Conservation (phyloP, 2,329 filamentous ascomycete species). For the Dryadomyces sulphureus region DNA sequence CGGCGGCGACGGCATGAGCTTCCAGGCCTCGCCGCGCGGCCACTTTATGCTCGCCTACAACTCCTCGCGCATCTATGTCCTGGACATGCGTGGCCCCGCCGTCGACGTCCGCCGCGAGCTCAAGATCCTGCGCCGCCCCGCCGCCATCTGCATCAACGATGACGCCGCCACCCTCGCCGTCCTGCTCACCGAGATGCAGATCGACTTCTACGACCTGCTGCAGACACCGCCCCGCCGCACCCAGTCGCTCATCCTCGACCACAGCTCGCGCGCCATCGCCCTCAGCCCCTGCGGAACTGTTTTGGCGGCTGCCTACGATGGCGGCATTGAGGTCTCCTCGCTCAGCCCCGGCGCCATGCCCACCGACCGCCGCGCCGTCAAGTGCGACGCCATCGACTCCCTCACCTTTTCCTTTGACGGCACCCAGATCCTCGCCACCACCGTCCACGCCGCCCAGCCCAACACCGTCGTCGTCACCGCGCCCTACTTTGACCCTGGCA, state of each 20-base stretch:
- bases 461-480: conserved; percentile 66
- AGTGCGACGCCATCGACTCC: conserved; percentile 61
- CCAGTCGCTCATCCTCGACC: conserved; percentile 64
- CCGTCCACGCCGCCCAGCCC: conserved; percentile 45
- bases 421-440: conserved; percentile 64
- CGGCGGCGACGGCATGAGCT: conserved; percentile 74
- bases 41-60: conserved; percentile 67
- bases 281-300: conserved; percentile 72
- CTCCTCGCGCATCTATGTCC: conserved; percentile 68
- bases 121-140: conserved; percentile 62
- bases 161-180: conserved; percentile 65
- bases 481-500: conserved; percentile 63
- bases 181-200: conserved; percentile 66
- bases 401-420: conserved; percentile 66
- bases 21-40: conserved; percentile 62
- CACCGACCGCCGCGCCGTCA: conserved; percentile 60
- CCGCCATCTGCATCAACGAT: conserved; percentile 65
- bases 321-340: conserved; percentile 77
- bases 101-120: conserved; percentile 60
- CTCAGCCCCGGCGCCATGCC: conserved; percentile 47
- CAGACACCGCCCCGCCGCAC: conserved; percentile 50
- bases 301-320: conserved; percentile 70
- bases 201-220: conserved; percentile 68
- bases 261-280: conserved; percentile 63
- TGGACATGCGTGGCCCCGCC: conserved; percentile 48